These are phyloP conservation scores for Santalum album DNA, from an alignment of 164 flowering plant genomes.

Conservation along the genomic window DNA sequence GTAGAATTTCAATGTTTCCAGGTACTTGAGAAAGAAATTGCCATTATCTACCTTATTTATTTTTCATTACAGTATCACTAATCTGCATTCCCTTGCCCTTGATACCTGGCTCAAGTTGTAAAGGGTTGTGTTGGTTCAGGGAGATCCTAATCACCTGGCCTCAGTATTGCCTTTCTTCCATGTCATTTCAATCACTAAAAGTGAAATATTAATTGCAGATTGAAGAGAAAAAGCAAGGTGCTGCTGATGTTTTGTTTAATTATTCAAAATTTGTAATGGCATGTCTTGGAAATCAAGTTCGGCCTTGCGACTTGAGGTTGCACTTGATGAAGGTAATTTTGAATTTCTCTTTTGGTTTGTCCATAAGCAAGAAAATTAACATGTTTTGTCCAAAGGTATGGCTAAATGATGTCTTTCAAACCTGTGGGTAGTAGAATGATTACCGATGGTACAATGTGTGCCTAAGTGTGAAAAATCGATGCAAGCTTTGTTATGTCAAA, in stretches of 20 bases:
- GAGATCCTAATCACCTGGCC: too few species aligned
- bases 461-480: neutral
- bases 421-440: too few species aligned
- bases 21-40: too few species aligned
- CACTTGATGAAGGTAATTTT: slow-evolving; percentile 87
- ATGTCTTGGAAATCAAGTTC: slow-evolving; percentile 72
- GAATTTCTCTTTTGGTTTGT: neutral
- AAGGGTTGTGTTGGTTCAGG: too few species aligned
- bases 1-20: too few species aligned
- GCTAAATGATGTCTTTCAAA: too few species aligned
- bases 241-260: slow-evolving; percentile 74
- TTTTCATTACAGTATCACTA: too few species aligned
- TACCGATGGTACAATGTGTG: neutral
- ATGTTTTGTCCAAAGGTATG: neutral
- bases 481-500: neutral
- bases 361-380: neutral
- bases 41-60: too few species aligned
- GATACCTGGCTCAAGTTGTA: too few species aligned
- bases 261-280: slow-evolving; percentile 84
- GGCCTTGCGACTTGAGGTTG: slow-evolving; percentile 81
- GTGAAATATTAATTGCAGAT: slow-evolving; percentile 25
- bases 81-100: neutral
- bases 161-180: neutral
- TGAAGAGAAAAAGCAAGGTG: slow-evolving; percentile 88
- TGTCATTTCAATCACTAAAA: neutral